phyloP scores from a whole-genome alignment of 2,329 filamentous ascomycete genomes.

The Alternaria sp. region DNA sequence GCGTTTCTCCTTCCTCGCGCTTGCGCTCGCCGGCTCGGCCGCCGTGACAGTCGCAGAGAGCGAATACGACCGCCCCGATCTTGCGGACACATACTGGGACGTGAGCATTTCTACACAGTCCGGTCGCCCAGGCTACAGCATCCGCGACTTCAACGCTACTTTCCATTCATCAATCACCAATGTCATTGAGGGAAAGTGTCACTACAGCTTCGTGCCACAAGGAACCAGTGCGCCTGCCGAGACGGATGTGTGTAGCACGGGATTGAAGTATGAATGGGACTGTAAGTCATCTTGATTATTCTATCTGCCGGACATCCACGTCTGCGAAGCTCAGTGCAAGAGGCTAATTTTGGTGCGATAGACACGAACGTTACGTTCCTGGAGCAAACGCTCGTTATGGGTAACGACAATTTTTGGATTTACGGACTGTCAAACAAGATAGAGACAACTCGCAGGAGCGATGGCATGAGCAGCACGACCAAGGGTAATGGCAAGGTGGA shows the following conservation, averaged over 20 bases:
- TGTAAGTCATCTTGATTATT: constrained; percentile 8
- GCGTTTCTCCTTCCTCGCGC: constrained; percentile 8
- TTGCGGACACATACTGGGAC: constrained; percentile 19
- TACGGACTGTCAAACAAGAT: neutral
- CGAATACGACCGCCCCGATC: constrained; percentile 1
- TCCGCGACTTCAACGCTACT: constrained; percentile 7
- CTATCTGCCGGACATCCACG: neutral
- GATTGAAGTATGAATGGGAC: constrained; percentile 15
- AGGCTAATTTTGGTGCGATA: neutral
- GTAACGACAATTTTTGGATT: neutral
- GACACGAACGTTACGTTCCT: neutral
- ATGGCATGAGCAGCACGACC: neutral
- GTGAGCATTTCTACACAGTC: constrained; percentile 13
- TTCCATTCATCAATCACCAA: constrained; percentile 11
- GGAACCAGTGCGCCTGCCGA: constrained; percentile 11
- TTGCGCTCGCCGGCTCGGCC: constrained; percentile 4
- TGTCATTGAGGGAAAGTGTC: constrained; percentile 3
- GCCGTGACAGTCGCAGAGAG: neutral
- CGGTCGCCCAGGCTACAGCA: constrained; percentile 16
- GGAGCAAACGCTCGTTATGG: neutral
- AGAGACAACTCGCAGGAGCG: neutral
- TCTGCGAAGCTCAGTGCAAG: neutral
- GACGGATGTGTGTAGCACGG: constrained; percentile 9
- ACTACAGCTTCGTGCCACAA: constrained; percentile 23
- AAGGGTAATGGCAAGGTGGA: neutral